These are phyloP conservation scores for Aspergillus intermedius DNA, from an alignment of 2,329 filamentous ascomycete genomes.

Conservation along the genomic window DNA sequence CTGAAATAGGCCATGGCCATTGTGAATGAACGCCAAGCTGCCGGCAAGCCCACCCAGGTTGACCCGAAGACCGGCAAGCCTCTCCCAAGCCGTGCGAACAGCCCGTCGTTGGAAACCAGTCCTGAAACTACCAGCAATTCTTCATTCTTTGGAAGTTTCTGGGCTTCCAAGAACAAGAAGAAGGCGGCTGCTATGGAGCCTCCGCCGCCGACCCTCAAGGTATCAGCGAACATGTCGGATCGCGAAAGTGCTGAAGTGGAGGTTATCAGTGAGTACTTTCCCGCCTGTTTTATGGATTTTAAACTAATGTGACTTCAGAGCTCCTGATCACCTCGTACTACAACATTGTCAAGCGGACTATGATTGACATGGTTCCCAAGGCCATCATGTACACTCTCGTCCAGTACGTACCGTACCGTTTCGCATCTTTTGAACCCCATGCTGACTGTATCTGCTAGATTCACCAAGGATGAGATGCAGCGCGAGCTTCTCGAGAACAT, in stretches of 20 bases:
- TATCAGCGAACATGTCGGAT: slow-evolving; percentile 86
- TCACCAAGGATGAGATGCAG: slow-evolving; percentile 98
- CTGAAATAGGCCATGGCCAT: slow-evolving; percentile 76
- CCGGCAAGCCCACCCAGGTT: slow-evolving; percentile 80
- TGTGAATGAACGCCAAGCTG: slow-evolving; percentile 84
- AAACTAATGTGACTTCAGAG: slow-evolving; percentile 49
- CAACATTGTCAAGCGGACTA: slow-evolving; percentile 94
- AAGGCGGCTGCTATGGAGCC: slow-evolving; percentile 99
- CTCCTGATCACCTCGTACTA: slow-evolving; percentile 94
- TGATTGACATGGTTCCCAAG: slow-evolving; percentile 99
- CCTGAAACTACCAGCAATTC: slow-evolving; percentile 51
- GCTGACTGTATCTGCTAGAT: slow-evolving; percentile 45
- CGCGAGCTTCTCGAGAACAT: slow-evolving; percentile 93
- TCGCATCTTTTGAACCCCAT: not conserved
- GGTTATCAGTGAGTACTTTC: slow-evolving; percentile 73
- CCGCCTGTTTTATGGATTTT: slow-evolving; percentile 4
- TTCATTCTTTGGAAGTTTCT: slow-evolving; percentile 98
- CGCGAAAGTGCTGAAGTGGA: slow-evolving; percentile 94
- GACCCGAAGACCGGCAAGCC: slow-evolving; percentile 99
- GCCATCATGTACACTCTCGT: slow-evolving; percentile 97
- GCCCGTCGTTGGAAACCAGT: slow-evolving; percentile 62
- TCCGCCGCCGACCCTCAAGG: slow-evolving; percentile 86
- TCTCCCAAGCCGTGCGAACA: slow-evolving; percentile 68
- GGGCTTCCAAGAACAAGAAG: slow-evolving; percentile 99
- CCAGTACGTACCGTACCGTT: slow-evolving; percentile 56